Evolutionary conservation across 257 asterid species (phyloP).

Genomic region (Fraxinus excelsior): DNA sequence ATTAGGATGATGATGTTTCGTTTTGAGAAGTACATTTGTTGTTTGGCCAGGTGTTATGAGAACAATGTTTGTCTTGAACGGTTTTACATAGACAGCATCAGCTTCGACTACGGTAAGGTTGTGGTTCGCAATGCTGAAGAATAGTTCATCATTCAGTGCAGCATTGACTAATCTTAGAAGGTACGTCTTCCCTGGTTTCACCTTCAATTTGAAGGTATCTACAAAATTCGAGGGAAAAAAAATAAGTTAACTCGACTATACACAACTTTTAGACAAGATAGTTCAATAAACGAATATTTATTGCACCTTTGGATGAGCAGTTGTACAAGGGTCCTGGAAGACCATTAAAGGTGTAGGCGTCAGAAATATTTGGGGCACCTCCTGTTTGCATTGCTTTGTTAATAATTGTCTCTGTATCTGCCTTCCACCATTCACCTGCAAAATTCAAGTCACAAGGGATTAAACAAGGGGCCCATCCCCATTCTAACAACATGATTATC

Average conservation of each 20-base stretch:
- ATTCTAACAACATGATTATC: neutral
- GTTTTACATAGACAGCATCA: conserved; percentile 51
- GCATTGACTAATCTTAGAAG: conserved; percentile 46
- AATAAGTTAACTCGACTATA: neutral
- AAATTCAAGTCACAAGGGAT: neutral
- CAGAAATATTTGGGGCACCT: conserved; percentile 30
- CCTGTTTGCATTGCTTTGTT: conserved; percentile 45
- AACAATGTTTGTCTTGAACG: conserved; percentile 42
- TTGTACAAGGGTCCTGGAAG: conserved; percentile 52
- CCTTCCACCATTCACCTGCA: conserved; percentile 79
- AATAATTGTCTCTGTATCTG: conserved; percentile 53
- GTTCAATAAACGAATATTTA: too few species aligned
- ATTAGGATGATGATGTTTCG: conserved; percentile 30
- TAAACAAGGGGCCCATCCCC: neutral
- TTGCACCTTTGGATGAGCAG: conserved; percentile 26
- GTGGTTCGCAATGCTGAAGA: conserved; percentile 51
- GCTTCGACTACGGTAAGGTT: conserved; percentile 48
- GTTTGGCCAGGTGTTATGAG: conserved; percentile 56
- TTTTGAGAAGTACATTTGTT: conserved; percentile 42
- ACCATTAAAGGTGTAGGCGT: conserved; percentile 67
- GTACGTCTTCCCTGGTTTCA: conserved; percentile 37
- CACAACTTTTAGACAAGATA: neutral
- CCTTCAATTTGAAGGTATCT: conserved; percentile 39
- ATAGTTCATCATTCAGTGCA: conserved; percentile 45
- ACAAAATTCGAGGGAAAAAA: neutral